phyloP scores from a whole-genome alignment of 805 yeast species.

The Helenozyma baotianmanensis region DNA sequence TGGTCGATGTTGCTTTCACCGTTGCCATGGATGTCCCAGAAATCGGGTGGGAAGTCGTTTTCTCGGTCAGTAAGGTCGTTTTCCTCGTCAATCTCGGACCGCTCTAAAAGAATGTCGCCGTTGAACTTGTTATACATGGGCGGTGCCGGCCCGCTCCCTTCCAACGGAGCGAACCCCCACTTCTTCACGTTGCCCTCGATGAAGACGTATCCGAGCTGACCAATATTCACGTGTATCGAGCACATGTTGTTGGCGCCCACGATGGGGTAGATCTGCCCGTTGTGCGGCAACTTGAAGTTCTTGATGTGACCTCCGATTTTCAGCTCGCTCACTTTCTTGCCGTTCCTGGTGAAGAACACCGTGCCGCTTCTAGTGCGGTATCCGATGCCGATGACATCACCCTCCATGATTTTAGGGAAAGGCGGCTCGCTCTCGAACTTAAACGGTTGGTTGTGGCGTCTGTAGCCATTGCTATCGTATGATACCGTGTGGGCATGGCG shows the following conservation, averaged over 20 bases:
- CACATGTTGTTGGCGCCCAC: slow-evolving; percentile 83
- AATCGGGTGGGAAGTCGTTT: slow-evolving; percentile 55
- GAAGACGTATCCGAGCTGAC: slow-evolving; percentile 84
- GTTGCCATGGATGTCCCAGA: slow-evolving; percentile 38
- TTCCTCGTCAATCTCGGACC: slow-evolving; percentile 51
- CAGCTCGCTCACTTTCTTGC: slow-evolving; percentile 80
- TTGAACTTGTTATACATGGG: slow-evolving; percentile 84
- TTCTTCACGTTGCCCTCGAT: slow-evolving; percentile 91
- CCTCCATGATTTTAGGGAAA: slow-evolving; percentile 63
- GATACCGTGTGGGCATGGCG: slow-evolving; percentile 78
- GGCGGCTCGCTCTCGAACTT: slow-evolving; percentile 39
- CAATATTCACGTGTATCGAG: slow-evolving; percentile 81
- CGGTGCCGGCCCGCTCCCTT: slow-evolving; percentile 87
- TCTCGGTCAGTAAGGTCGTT: slow-evolving; percentile 40
- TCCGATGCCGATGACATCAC: slow-evolving; percentile 93
- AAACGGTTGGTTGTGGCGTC: slow-evolving; percentile 79
- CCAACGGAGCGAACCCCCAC: slow-evolving; percentile 92
- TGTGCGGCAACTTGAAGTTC: slow-evolving; percentile 52
- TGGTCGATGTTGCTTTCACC: slow-evolving; percentile 13
- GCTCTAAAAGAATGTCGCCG: slow-evolving; percentile 72
- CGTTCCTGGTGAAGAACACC: slow-evolving; percentile 90
- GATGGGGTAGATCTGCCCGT: slow-evolving; percentile 69
- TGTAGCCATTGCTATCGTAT: slow-evolving; percentile 82
- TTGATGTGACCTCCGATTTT: slow-evolving; percentile 75
- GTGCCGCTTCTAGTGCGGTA: slow-evolving; percentile 79